phyloP scores from a whole-genome alignment of 306 rosid genomes.

The Rosa persica region DNA sequence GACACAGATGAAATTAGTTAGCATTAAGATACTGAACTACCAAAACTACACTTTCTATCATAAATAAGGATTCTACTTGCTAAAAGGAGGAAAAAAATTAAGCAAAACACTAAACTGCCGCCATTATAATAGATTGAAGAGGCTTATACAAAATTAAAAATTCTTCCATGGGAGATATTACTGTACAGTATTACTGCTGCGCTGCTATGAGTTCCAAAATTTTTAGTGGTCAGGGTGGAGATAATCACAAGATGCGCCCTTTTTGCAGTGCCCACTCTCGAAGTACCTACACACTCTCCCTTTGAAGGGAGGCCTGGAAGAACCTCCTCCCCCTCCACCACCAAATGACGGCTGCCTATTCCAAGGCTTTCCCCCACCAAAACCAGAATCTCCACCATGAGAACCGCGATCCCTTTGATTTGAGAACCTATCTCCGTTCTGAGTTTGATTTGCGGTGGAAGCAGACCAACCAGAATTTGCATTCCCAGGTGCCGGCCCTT shows the following conservation, averaged over 20 bases:
- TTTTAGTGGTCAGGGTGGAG: slow-evolving; percentile 54
- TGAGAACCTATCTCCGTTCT: slow-evolving; percentile 58
- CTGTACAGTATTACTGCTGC: slow-evolving; percentile 76
- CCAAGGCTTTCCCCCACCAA: slow-evolving; percentile 69
- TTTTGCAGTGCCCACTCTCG: slow-evolving; percentile 87
- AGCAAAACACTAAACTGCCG: slow-evolving; percentile 18
- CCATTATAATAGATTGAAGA: slow-evolving; percentile 15
- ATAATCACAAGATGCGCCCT: slow-evolving; percentile 81
- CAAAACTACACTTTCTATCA: background rate
- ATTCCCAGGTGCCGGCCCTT: slow-evolving; percentile 52
- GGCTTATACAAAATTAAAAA: slow-evolving; percentile 45
- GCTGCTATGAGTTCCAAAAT: slow-evolving; percentile 32
- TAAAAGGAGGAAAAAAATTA: slow-evolving; percentile 9
- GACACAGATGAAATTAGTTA: background rate
- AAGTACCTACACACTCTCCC: slow-evolving; percentile 80
- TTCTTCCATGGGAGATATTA: slow-evolving; percentile 37
- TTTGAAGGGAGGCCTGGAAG: slow-evolving; percentile 64
- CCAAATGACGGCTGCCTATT: slow-evolving; percentile 70
- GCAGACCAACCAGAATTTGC: slow-evolving; percentile 64
- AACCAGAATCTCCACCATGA: slow-evolving; percentile 68
- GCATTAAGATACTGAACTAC: background rate
- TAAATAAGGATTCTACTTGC: background rate
- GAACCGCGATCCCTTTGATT: slow-evolving; percentile 57
- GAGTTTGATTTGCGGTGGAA: slow-evolving; percentile 49
- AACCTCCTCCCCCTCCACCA: slow-evolving; percentile 63